Base-by-base conservation (phyloP, 1,284 basidiomycete species). In the Ganoderma sinense region DNA sequence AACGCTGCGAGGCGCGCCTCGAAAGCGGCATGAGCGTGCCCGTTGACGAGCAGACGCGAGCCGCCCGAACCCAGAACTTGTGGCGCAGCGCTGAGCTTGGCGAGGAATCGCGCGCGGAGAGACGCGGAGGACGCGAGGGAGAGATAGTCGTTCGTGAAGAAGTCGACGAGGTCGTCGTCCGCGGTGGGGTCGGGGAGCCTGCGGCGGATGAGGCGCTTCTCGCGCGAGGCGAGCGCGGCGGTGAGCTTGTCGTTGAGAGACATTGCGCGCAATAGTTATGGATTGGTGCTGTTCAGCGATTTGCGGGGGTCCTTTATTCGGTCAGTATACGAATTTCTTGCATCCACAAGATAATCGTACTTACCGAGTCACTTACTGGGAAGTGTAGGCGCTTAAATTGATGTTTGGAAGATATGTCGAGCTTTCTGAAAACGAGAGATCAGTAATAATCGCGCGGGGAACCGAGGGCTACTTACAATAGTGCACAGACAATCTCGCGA, bases 141-240 rank as follows among this genome's bases (percentile, higher is more conserved):
- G 69, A 99, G 91, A 81, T 98, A 99, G 83, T 98, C 97, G 82
- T 98, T 99, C 16, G 95, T 94, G 40, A 88, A 93, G 80, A 97
- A 96, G 79, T 97, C 96, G 70, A 88, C 82, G n/a, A 82, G 67
- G 77, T 76, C 41, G 80, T 77, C 68, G 81, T 82, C 78, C 31
- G 81, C 78, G 64, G 78, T 78, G 33, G 87, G 85, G 73, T 85
- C 82, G 20, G 90, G 89, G 4, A 93, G 85, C 40, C 85, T 82
- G 53, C 91, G 87, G 55, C 89, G 84, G 75, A 92, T 93, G 71
- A 83, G 81, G 36, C 92, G 86, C 63, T 86, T 79, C 45, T 91
- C 88, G 67, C 92, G 88, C 33, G 92, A 92, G 6, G 80, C 73
- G 45, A 94, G 85, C 0, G 91, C 88, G 14, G 84, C 81, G 31